Evolutionary conservation across 139 green algal species (phyloP), one percentile per base, ranked within the genome.

Genomic region (Asterochloris erici): DNA sequence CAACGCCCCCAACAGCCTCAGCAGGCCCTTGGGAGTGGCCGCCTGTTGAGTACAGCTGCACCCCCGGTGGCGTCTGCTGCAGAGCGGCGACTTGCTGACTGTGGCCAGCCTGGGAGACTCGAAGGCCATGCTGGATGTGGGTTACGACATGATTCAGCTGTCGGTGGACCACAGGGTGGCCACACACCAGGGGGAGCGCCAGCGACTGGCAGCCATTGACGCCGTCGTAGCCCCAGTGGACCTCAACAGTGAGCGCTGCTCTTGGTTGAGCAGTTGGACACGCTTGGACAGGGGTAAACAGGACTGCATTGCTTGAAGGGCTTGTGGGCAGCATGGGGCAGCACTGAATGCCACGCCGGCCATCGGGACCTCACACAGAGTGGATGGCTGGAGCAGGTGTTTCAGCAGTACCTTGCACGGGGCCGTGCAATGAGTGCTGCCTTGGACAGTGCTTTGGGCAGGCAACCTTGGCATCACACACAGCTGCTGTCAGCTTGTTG

Each of bases 41-140:
- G 19, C 19, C 19, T 71, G 66, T 9, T 26, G 17, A 23, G 17
- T 26, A 71, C 66, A 71, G 66, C 66, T 26, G 6, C 21, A 23
- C 66, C 9, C 21, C 66, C 4, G 66, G 21, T 26, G 21, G 66
- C 66, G 66, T 26, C 21, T 71, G 66, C 66, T 71, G 66, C 66
- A 71, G 66, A 26, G 21, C 21, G 19, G 14, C 69, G 93, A 91
- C 87, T 85, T 95, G 75, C 78, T 99, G 24, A 97, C 93, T 0
- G 84, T 93, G 13, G 96, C 92, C 4, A 96, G 94, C 84, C 87
- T 97, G 19, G 96, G 96, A 0, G 96, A 99, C 90, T 97, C 93
- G 11, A 87, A 90, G 0, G 90, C 92, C 0, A 83, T 95, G 13
- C 85, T 98, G 17, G 95, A 98, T 85, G 90, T 86, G 0, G 94